Conservation (phyloP, 106 monocot species). For the Xerophyta viscosa region DNA sequence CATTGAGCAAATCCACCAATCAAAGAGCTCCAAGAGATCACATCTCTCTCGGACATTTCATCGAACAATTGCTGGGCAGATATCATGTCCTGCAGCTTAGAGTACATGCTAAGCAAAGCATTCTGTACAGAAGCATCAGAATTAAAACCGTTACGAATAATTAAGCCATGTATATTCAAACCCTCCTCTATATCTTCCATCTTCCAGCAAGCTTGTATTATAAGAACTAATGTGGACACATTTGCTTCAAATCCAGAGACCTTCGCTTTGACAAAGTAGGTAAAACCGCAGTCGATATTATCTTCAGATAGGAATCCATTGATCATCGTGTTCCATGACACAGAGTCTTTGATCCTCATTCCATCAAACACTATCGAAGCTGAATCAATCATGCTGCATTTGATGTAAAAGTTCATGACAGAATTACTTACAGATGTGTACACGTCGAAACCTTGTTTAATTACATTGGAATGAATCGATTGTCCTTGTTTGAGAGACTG, state of each 20-base stretch:
- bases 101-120: conserved; percentile 44
- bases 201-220: conserved; percentile 64
- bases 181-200: conserved; percentile 27
- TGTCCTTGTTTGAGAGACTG: conserved; percentile 24
- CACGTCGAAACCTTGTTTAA: conserved; percentile 42
- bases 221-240: conserved; percentile 54
- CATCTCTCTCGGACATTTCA: conserved; percentile 58
- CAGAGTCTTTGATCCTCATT: conserved; percentile 45
- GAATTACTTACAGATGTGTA: conserved; percentile 46
- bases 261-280: conserved; percentile 31
- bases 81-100: conserved; percentile 19
- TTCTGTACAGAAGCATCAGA: conserved; percentile 33
- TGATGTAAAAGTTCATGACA: conserved; percentile 62
- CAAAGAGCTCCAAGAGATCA: conserved; percentile 64
- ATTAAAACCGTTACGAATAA: conserved; percentile 33
- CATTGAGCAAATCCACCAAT: conserved; percentile 38
- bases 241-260: conserved; percentile 39
- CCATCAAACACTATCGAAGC: conserved; percentile 29
- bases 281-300: conserved; percentile 24
- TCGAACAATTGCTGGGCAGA: conserved; percentile 58
- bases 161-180: conserved; percentile 32
- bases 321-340: conserved; percentile 73
- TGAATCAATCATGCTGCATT: conserved; percentile 34
- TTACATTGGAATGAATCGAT: conserved; percentile 39
- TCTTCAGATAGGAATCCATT: conserved; percentile 44